phyloP scores from a whole-genome alignment of 345 rosid species.

The Euphorbia tirucalli region DNA sequence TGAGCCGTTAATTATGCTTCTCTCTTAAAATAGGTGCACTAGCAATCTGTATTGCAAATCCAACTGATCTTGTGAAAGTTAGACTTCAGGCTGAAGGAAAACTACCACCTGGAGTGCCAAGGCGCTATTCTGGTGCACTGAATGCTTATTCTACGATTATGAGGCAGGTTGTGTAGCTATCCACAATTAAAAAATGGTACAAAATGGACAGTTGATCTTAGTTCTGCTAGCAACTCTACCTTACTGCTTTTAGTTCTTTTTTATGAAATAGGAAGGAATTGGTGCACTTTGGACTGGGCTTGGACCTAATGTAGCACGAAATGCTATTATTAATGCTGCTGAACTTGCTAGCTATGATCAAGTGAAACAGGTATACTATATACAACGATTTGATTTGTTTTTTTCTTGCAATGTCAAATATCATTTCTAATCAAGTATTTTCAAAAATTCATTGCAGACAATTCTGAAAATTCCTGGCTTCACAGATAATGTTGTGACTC shows the following conservation, averaged over 20 bases:
- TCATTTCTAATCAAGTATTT: constrained; percentile 14
- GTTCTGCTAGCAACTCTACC: constrained; percentile 16
- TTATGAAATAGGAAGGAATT: constrained; percentile 73
- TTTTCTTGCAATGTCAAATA: constrained; percentile 9
- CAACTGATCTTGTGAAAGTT: constrained; percentile 99
- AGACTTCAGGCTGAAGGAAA: constrained; percentile 99
- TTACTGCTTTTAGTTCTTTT: constrained; percentile 19
- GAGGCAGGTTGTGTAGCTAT: constrained; percentile 62
- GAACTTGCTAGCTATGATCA: constrained; percentile 98
- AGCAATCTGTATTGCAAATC: constrained; percentile 82
- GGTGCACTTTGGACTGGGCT: constrained; percentile 94
- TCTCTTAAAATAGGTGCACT: constrained; percentile 68
- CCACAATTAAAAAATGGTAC: constrained; percentile 14
- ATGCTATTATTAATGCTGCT: constrained; percentile 96
- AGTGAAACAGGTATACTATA: constrained; percentile 66
- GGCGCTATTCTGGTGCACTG: constrained; percentile 89
- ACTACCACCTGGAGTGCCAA: constrained; percentile 86
- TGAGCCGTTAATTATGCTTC: not conserved
- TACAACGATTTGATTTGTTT: constrained; percentile 1
- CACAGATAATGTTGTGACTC: constrained; percentile 87
- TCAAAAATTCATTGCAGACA: constrained; percentile 45
- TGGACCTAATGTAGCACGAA: constrained; percentile 93
- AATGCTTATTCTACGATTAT: constrained; percentile 92
- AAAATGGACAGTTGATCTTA: not conserved
- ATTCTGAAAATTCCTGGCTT: constrained; percentile 96